Conservation (phyloP, 1,284 basidiomycete species). For the Rhizoctonia solani region DNA sequence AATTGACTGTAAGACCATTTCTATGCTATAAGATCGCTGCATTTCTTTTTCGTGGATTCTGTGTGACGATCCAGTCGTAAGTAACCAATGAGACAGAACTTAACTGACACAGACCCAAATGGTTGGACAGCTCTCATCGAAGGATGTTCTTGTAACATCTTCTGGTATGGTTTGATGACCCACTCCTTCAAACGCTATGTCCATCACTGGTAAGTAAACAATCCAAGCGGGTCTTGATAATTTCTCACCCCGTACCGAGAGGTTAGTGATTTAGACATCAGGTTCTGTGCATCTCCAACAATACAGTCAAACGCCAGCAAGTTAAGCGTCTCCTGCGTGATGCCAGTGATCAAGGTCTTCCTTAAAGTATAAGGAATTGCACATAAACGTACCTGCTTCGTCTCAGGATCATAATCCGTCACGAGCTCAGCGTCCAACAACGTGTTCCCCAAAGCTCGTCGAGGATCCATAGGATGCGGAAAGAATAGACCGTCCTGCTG, state of each 20-base stretch:
- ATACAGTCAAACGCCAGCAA: conserved; percentile 94
- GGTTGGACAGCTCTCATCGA: conserved; percentile 67
- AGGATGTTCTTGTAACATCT: conserved; percentile 70
- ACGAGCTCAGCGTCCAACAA: conserved; percentile 96
- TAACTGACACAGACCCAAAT: conserved; percentile 74
- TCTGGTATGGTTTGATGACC: conserved; percentile 81
- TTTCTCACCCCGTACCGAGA: conserved; percentile 86
- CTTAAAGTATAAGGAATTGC: conserved; percentile 20
- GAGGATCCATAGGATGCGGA: conserved; percentile 77
- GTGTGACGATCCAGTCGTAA: background rate
- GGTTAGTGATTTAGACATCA: conserved; percentile 81
- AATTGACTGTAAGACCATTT: conserved; percentile 81
- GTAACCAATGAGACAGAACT: background rate
- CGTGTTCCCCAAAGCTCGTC: conserved; percentile 71
- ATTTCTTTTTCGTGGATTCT: conserved; percentile 90
- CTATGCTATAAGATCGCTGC: conserved; percentile 85
- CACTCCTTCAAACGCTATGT: conserved; percentile 77
- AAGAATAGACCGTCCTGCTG: conserved; percentile 78
- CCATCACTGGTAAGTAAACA: conserved; percentile 7
- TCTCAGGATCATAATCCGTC: conserved; percentile 80
- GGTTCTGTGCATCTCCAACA: conserved; percentile 82
- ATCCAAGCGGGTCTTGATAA: conserved; percentile 1
- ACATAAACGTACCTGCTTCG: conserved; percentile 58
- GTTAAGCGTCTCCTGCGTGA: conserved; percentile 70
- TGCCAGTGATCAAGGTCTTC: too few species aligned